Conservation (phyloP, 2,329 filamentous ascomycete genomes). For the Venturia aucupariae region DNA sequence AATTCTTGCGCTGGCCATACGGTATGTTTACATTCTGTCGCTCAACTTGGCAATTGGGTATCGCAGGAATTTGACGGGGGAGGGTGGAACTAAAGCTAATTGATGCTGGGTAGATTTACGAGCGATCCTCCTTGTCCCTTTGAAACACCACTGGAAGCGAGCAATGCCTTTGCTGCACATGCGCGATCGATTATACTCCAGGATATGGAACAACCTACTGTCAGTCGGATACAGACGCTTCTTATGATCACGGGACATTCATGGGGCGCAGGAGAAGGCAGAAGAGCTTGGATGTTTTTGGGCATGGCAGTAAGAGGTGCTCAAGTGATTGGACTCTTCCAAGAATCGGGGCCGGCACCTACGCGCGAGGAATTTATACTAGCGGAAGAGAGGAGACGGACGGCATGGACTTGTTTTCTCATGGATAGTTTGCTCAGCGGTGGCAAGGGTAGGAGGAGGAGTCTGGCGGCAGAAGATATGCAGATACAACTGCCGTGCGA, state of each 20-base stretch:
- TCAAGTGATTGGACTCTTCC: conserved; percentile 32
- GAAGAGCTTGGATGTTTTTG: conserved; percentile 33
- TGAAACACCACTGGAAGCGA: conserved; percentile 29
- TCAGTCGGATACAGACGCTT: conserved; percentile 31
- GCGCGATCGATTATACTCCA: conserved; percentile 32
- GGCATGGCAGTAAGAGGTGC: conserved; percentile 33
- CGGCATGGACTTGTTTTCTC: conserved; percentile 34
- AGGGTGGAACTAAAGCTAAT: too few relatives aligned
- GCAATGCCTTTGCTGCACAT: conserved; percentile 33
- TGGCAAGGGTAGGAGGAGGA: conserved; percentile 31
- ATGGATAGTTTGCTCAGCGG: conserved; percentile 35
- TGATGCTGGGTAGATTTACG: conserved; percentile 25
- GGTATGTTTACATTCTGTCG: conserved; percentile 20
- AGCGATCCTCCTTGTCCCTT: conserved; percentile 29
- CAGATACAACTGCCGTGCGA: conserved; percentile 32
- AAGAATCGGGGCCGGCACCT: conserved; percentile 25
- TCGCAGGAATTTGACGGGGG: too few relatives aligned
- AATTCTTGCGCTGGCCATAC: conserved; percentile 32
- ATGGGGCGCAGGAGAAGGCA: conserved; percentile 37
- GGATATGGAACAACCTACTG: conserved; percentile 31
- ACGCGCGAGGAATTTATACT: conserved; percentile 32
- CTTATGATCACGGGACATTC: conserved; percentile 38
- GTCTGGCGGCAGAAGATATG: conserved; percentile 28
- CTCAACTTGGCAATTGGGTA: neutral
- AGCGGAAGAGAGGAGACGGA: conserved; percentile 31